These are phyloP conservation scores for Heterobasidion occidentale DNA, from an alignment of 1,284 basidiomycete genomes.

Conservation along the genomic window DNA sequence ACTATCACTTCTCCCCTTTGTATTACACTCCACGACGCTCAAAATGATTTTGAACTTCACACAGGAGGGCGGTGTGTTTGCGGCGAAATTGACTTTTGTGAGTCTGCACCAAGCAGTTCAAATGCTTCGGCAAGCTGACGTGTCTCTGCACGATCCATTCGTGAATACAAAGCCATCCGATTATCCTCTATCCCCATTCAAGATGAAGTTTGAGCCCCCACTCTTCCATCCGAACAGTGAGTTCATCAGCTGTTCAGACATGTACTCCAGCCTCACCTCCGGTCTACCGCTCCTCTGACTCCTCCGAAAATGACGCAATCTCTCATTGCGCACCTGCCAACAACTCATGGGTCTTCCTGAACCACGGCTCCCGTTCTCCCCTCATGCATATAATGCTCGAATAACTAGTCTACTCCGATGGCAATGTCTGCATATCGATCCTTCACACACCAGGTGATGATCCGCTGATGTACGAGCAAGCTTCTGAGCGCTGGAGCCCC, in stretches of 20 bases:
- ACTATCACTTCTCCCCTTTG: not conserved
- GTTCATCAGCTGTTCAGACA: slow-evolving; percentile 19
- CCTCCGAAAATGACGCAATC: not conserved
- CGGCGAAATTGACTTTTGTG: slow-evolving; percentile 89
- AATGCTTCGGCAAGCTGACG: slow-evolving; percentile 1
- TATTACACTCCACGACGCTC: not conserved
- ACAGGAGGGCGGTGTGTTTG: slow-evolving; percentile 94
- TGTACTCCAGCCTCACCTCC: not conserved
- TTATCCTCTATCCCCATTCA: slow-evolving; percentile 94
- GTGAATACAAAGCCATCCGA: slow-evolving; percentile 64
- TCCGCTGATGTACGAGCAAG: slow-evolving; percentile 85
- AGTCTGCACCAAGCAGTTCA: slow-evolving; percentile 24
- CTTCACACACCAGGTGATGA: slow-evolving; percentile 97
- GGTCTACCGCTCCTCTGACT: not conserved
- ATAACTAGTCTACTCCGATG: slow-evolving; percentile 79
- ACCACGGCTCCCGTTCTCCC: not conserved
- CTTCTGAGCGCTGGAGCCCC: slow-evolving; percentile 96
- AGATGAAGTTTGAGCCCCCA: slow-evolving; percentile 97
- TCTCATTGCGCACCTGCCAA: too few relatives aligned
- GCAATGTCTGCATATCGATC: slow-evolving; percentile 97
- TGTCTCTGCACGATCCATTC: not conserved
- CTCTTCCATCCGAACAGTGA: slow-evolving; percentile 96
- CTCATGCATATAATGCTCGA: not conserved
- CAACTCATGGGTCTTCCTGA: not conserved
- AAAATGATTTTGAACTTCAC: not conserved